Percentiles rank a stretch among this genome's conserved stretches.
These are phyloP conservation scores for Arctium minus DNA, from an alignment of 129 eudicot genomes.

Conservation along the genomic window DNA sequence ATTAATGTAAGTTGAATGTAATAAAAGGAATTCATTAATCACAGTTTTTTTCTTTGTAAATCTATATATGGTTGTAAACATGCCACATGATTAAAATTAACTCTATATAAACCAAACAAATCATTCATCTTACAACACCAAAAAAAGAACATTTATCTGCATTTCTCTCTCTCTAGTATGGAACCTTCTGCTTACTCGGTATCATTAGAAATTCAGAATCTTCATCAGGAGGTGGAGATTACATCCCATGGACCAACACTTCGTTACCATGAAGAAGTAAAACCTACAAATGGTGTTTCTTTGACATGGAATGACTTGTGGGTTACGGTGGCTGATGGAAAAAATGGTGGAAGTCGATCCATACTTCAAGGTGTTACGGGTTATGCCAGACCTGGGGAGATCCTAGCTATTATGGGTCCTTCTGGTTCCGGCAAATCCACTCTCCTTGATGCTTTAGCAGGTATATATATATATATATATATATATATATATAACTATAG, in stretches of 20 bases:
- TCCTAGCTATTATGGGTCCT: slow-evolving; percentile 69
- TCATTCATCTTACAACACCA: neutral
- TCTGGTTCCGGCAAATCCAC: slow-evolving; percentile 65
- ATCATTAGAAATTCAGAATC: neutral
- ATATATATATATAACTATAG: neutral
- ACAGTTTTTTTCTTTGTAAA: neutral
- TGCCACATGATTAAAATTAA: neutral
- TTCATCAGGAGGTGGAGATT: slow-evolving; percentile 25
- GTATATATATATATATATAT: too few species aligned
- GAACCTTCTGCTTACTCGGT: neutral
- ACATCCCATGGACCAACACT: slow-evolving; percentile 6
- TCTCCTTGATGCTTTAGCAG: slow-evolving; percentile 61
- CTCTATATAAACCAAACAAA: neutral
- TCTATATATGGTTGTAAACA: neutral
- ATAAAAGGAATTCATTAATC: neutral
- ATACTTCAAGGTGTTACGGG: slow-evolving; percentile 44
- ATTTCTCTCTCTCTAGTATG: slow-evolving; percentile 1
- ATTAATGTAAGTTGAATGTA: neutral
- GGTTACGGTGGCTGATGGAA: slow-evolving; percentile 39
- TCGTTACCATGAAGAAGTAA: neutral
- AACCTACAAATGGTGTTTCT: slow-evolving; percentile 15
- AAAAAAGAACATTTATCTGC: neutral
- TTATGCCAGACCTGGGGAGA: slow-evolving; percentile 51
- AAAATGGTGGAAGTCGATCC: slow-evolving; percentile 26
- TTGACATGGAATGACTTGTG: slow-evolving; percentile 52